Evolutionary conservation across 768 basidiomycete species (phyloP), one percentile per base, ranked within the genome.

Genomic region (Hypholoma sublateritium): DNA sequence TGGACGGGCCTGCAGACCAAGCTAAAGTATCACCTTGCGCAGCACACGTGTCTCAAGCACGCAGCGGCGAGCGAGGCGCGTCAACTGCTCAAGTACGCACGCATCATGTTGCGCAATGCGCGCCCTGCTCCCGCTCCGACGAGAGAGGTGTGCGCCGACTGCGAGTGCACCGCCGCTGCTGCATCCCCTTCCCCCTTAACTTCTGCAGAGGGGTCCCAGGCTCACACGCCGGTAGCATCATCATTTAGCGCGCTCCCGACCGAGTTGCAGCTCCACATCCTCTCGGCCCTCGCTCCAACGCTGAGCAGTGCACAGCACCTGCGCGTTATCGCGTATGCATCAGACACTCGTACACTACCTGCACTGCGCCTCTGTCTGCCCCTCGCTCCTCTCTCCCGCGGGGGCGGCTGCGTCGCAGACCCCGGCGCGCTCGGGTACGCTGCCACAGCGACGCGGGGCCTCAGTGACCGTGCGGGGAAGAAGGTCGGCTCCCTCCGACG

Each of bases 221-320:
- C 28, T 32, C 44, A 34, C 39, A 24, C 14, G 1, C 54, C 8
- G 9, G 16, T 35, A 16, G 5, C 34, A 24, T 14, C 12, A 9
- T 47, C 47, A n/a, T 65, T 62, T 34, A n/a, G 44, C 21, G 37
- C 19, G 5, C 61, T 66, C 19, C 65, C 65, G 0, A 60, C 41
- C 17, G 65, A 66, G 57, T 53, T 66, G 34, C 62, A 63, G 41
- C 56, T 66, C 6, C 34, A 45, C 24, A 62, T 66, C 22, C 62
- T 66, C 8, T 50, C 57, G 11, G 48, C 56, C 11, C 50, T 60
- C 12, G 58, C 65, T 1, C 65, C 65, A 8, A 36, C 51, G 7
- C 47, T 66, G 5, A 63, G 62, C 14, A 16, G 45, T 9, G 24
- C 32, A 11, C 65, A 66, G 48, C 55, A 43, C 17, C 47, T 66